Evolutionary conservation across 805 yeast species (phyloP), one percentile per base, ranked within the genome.

Genomic region (Barnettozyma populi): DNA sequence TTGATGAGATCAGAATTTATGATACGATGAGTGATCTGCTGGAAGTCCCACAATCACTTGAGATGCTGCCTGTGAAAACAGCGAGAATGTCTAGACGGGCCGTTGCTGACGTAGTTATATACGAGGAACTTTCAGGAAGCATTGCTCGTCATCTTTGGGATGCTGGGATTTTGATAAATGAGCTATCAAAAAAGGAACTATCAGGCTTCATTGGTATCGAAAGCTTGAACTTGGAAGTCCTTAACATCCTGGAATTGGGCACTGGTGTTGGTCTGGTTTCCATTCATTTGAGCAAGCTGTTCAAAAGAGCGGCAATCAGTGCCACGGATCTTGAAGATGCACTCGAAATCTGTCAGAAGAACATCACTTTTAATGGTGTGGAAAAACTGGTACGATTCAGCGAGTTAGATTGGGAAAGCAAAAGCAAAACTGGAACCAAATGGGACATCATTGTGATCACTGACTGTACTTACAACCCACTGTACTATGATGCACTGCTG

Each of bases 131-230:
- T 0, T 70, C 73, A 2, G 64, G 70, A 35, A 67, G 63, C 44
- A 67, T 72, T 25, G 75, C 74, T 14, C 56, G 72, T 34, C 75
- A 72, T 49, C 48, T 72, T 19, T 72, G 76, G 76, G 73, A 70
- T 49, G 71, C 69, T 7, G 73, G 71, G 2, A 53, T 66, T 5
- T 27, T 57, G 11, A 42, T 61, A 8, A 55, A 51, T 41, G 47
- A 45, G 14, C 18, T 57, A 7, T 18, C 48, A 2, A 29, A n/a
- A 11, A 27, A 20, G 2, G 43, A 51, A 16, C 29, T 59, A 5
- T 9, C 47, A 4, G 20, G 48, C 2, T 49, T 58, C n/a, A n/a
- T 52, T 6, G 44, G 49, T 8, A 11, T 21, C 3, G 40, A 48
- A 4, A 19, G 23, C 27, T 27, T 13, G 25, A 35, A 40, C 7